phyloP scores from a whole-genome alignment of 2,329 filamentous ascomycete species.

The Monosporascus sp. region DNA sequence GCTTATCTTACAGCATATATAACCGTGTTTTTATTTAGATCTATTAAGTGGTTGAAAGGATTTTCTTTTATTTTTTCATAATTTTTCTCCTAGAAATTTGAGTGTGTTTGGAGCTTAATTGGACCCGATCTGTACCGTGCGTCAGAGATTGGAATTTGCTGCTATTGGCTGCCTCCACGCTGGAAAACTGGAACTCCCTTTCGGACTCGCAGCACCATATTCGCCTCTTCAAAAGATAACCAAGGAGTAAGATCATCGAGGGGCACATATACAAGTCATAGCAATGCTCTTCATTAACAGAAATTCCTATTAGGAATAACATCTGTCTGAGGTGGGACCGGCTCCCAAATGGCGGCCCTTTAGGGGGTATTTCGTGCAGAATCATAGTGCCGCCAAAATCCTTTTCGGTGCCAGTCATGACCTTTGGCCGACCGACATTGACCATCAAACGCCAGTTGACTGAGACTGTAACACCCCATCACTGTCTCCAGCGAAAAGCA shows the following conservation, averaged over 20 bases:
- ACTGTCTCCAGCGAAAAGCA: constrained; percentile 21
- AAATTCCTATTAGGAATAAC: constrained; percentile 26
- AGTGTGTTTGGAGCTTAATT: too few species aligned
- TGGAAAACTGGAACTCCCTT: too few species aligned
- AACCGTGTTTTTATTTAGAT: too few species aligned
- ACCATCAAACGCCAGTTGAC: constrained; percentile 29
- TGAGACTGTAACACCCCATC: constrained; percentile 25
- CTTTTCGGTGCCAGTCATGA: constrained; percentile 26
- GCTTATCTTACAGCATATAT: too few species aligned
- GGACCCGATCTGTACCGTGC: too few species aligned
- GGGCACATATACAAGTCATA: not conserved
- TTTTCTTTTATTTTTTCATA: too few species aligned
- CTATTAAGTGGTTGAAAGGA: too few species aligned
- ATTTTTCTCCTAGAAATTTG: too few species aligned
- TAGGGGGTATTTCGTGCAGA: constrained; percentile 27
- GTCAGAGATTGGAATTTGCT: too few species aligned
- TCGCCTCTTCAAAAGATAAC: too few species aligned
- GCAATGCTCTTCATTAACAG: constrained; percentile 28
- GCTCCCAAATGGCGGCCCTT: constrained; percentile 25
- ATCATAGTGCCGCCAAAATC: constrained; percentile 31
- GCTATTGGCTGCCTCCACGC: too few species aligned
- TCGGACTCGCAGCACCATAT: too few species aligned
- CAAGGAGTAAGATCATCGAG: not conserved
- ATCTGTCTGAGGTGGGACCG: constrained; percentile 21
- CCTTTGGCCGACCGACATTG: constrained; percentile 25